These are phyloP conservation scores for Dioszegia aurantiaca DNA, from an alignment of 768 basidiomycete genomes.

Conservation along the genomic window DNA sequence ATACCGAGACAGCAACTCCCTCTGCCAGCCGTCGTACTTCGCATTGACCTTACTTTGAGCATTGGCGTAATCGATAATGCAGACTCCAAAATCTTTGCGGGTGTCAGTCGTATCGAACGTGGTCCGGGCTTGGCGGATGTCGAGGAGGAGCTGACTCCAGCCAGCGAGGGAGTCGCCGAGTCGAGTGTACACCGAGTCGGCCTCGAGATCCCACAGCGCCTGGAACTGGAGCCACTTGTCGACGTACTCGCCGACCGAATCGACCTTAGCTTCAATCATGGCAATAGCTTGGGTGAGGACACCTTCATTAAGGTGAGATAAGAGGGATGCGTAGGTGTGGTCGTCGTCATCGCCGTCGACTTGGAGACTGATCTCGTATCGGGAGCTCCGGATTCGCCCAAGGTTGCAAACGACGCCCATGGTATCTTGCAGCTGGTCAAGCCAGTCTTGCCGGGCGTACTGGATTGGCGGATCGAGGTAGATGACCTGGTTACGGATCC, in stretches of 20 bases:
- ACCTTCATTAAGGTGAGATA: conserved; percentile 53
- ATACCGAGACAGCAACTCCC: conserved; percentile 86
- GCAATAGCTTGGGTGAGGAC: conserved; percentile 57
- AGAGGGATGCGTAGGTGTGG: conserved; percentile 73
- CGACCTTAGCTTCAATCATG: conserved; percentile 82
- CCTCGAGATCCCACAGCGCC: conserved; percentile 95
- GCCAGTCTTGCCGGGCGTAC: conserved; percentile 83
- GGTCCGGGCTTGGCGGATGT: conserved; percentile 93
- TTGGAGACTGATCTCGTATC: conserved; percentile 94
- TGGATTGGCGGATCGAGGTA: conserved; percentile 98
- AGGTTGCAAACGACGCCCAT: conserved; percentile 82
- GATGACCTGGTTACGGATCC: conserved; percentile 98
- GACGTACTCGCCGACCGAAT: conserved; percentile 74
- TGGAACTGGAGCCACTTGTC: conserved; percentile 99
- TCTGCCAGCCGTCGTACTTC: conserved; percentile 97
- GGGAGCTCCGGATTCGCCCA: conserved; percentile 83
- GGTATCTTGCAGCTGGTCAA: conserved; percentile 84
- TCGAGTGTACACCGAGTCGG: conserved; percentile 86
- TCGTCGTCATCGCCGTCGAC: conserved; percentile 69
- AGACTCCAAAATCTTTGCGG: conserved; percentile 84
- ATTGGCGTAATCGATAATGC: conserved; percentile 94
- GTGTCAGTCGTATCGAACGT: conserved; percentile 97
- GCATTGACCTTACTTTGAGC: conserved; percentile 96
- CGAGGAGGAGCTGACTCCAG: conserved; percentile 94
- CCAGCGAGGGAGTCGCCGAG: conserved; percentile 87